phyloP scores from a whole-genome alignment of 495 filamentous ascomycete species.

The Aspergillus homomorphus region DNA sequence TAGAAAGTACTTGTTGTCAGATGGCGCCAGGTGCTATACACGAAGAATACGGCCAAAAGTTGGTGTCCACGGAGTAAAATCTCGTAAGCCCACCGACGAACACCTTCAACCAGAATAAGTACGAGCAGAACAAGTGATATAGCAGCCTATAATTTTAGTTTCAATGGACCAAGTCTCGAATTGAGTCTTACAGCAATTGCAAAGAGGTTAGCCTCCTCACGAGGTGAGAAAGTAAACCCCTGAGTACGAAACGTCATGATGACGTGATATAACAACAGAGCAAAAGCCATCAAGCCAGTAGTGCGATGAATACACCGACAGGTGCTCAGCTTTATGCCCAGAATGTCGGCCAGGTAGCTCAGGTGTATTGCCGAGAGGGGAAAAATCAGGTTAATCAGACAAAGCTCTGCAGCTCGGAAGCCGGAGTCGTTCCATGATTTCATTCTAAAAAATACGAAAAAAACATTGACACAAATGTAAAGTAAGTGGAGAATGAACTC shows the following conservation, averaged over 20 bases:
- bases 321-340: constrained; percentile 19
- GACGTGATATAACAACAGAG: constrained; percentile 20
- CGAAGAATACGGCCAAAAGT: constrained; percentile 21
- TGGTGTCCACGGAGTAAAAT: constrained; percentile 35
- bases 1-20: constrained; percentile 11
- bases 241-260: constrained; percentile 8
- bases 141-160: constrained; percentile 17
- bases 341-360: constrained; percentile 25
- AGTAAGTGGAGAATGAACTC: constrained; percentile 15
- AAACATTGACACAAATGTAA: constrained; percentile 20
- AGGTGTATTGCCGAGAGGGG: constrained; percentile 24
- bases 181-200: constrained; percentile 17
- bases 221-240: constrained; percentile 13
- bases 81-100: constrained; percentile 29
- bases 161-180: background rate
- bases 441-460: constrained; percentile 19
- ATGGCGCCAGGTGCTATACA: constrained; percentile 29
- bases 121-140: constrained; percentile 15
- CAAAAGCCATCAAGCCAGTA: constrained; percentile 21
- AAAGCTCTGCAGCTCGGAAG: constrained; percentile 21
- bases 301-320: constrained; percentile 24
- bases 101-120: constrained; percentile 20
- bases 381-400: constrained; percentile 22
- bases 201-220: constrained; percentile 15
- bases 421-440: constrained; percentile 11